Evolutionary conservation across 306 rosid species (phyloP), one percentile per base, ranked within the genome.

Genomic region (Vigna radiata): DNA sequence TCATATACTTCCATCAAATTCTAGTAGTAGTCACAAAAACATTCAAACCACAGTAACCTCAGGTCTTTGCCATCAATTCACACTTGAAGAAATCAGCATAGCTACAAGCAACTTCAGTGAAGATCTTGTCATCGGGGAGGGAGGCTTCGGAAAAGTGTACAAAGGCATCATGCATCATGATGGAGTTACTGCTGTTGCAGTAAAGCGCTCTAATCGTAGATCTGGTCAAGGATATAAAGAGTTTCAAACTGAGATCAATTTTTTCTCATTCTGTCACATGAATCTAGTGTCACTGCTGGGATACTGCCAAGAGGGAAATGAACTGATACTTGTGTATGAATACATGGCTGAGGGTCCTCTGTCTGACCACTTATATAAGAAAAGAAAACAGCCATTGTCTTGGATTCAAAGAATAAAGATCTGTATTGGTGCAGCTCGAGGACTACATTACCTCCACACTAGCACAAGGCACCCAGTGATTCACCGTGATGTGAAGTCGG

Each of bases 101-200:
- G 87, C 86, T 12, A 86, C 87, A 25, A 66, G 11, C 59, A 81
- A 81, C 67, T 87, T 87, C 63, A 73, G 65, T 50, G 82, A 75
- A 17, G 84, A 43, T 75, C 68, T 71, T 47, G 75, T 81, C 3
- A 78, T 87, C 67, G 90, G 90, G 0, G 80, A 60, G 46, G 90
- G 90, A 52, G 90, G 90, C 47, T 87, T 87, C 54, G 88, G 90
- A 53, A 84, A 84, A 71, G 90, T 87, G 37, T 87, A 84, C 82
- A 87, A 67, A 72, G 82, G 84, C 7, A 67, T 61, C 37, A 68
- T 87, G 71, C 36, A 73, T 33, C 31, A 25, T 59, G 74, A 77
- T 62, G 83, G 77, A 36, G 33, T 6, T 43, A 82, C 77, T 63
- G 12, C 29, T 29, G 70, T 67, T n/a, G 89, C 86, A 0, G 13